Base-by-base conservation (phyloP, 2,329 filamentous ascomycete genomes). In the Stemphylium lycopersici region DNA sequence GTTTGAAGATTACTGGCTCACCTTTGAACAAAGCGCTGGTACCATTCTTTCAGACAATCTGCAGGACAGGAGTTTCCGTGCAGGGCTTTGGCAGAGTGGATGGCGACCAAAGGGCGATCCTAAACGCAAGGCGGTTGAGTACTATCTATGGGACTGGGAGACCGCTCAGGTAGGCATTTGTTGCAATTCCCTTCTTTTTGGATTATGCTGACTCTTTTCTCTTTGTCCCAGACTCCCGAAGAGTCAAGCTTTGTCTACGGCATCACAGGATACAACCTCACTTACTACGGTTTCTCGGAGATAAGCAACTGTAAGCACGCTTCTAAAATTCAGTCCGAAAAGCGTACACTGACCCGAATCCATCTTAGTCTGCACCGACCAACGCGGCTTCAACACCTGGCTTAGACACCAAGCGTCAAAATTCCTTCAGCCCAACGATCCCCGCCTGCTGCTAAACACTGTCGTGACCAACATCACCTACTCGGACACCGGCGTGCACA, bases 61-160 rank as follows among this genome's bases (percentile, higher is more conserved):
- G 7, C 85, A 88, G 59, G 87, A 90, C 63, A 77, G 80, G 8
- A 87, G 80, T 32, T 78, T 80, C n/a, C 82, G 87, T 20, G 80
- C 83, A 0, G 87, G 83, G 0, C 71, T 89, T 6, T 80, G 78
- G 8, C 67, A 87, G n/a, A 81, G 81, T 0, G 86, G 83, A 1
- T 90, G 87, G 86, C 84, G 83, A 47, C 84, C 86, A 0, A 79
- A 78, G 48, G 78, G 78, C 48, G 78, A 87, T 46, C 81, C 83
- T 75, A 75, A 80, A 12, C 80, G 78, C 2, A 83, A 86, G 52
- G 84, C 86, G 0, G 79, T 84, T 1, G 87, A 90, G 52, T 90
- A 85, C 83, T 85, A 78, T 76, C 67, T 77, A 36, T 82, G 70
- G 66, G 72, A 88, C 55, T 89, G 81, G 75, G 87, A 89, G 61